These are phyloP conservation scores for Debaryomyces coudertii DNA, from an alignment of 1,139 yeast species.

Conservation along the genomic window DNA sequence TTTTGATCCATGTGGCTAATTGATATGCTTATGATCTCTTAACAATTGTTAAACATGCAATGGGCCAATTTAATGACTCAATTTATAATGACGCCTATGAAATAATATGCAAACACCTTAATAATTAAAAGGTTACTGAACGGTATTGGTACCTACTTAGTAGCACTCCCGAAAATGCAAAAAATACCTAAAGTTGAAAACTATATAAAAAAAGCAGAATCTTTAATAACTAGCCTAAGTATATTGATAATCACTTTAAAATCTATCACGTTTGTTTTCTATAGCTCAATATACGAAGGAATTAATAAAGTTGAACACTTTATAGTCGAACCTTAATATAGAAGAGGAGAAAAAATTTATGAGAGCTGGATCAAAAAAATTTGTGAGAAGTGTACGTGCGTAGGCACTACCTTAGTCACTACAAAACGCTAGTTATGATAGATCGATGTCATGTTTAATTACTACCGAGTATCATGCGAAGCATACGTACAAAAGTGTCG, in stretches of 20 bases:
- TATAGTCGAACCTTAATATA: not conserved
- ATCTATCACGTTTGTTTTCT: not conserved
- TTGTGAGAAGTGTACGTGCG: slow-evolving; percentile 8
- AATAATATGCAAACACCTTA: slow-evolving; percentile 4
- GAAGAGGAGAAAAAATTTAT: slow-evolving; percentile 7
- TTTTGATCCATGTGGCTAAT: slow-evolving; percentile 13
- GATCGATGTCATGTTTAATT: not conserved
- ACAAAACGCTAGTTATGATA: not conserved
- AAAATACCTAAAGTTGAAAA: slow-evolving; percentile 2
- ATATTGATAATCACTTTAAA: not conserved
- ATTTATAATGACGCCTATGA: slow-evolving; percentile 2
- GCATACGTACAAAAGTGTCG: not conserved
- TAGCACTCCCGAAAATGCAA: slow-evolving; percentile 4
- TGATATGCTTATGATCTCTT: not conserved
- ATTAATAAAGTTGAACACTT: slow-evolving; percentile 3
- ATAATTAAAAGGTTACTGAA: not conserved
- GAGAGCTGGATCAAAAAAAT: slow-evolving; percentile 7
- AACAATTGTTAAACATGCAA: slow-evolving; percentile 6
- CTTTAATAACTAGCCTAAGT: not conserved
- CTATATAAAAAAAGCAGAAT: slow-evolving; percentile 2
- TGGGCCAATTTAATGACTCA: not conserved
- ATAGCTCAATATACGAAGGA: slow-evolving; percentile 3
- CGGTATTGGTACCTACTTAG: not conserved
- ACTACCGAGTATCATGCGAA: not conserved
- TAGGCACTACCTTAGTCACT: slow-evolving; percentile 5